Percentiles rank a stretch among this genome's conserved stretches.
Conservation (phyloP, 176 grass and related monocot genomes). For the Coix lacrymajobi region DNA sequence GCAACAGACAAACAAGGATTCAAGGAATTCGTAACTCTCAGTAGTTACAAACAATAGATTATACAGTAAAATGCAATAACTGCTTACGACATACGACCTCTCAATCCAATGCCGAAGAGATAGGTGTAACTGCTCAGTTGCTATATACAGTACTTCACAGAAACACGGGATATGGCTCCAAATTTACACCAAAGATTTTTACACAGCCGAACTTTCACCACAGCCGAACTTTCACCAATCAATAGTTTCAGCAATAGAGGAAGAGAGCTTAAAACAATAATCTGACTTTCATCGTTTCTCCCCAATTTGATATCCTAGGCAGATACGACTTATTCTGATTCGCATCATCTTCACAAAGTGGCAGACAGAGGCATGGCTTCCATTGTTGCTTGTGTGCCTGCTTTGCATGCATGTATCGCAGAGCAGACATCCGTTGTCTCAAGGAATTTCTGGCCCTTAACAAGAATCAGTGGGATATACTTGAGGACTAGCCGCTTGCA, state of each 20-base stretch:
- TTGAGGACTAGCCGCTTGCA: conserved; percentile 54
- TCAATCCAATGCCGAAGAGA: neutral
- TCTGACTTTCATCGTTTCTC: neutral
- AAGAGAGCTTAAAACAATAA: neutral
- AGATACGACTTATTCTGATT: neutral
- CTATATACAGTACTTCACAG: neutral
- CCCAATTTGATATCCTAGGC: neutral
- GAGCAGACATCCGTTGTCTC: conserved; percentile 51
- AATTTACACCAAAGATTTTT: conserved; percentile 5
- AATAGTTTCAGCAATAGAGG: conserved; percentile 5
- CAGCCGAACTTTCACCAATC: neutral
- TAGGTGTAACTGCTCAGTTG: neutral
- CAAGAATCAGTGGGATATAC: conserved; percentile 48
- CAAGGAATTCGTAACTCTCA: neutral
- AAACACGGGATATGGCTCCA: neutral
- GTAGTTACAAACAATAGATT: neutral
- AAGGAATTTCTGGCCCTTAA: conserved; percentile 43
- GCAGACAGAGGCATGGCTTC: conserved; percentile 11
- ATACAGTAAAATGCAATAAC: neutral
- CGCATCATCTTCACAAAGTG: conserved; percentile 16
- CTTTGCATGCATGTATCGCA: conserved; percentile 61
- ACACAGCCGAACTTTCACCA: neutral
- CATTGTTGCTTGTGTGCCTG: conserved; percentile 13
- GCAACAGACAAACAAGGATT: neutral
- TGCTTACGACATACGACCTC: neutral